These are phyloP conservation scores for Fusarium newnesense DNA, from an alignment of 2,329 filamentous ascomycete species.

Conservation along the genomic window DNA sequence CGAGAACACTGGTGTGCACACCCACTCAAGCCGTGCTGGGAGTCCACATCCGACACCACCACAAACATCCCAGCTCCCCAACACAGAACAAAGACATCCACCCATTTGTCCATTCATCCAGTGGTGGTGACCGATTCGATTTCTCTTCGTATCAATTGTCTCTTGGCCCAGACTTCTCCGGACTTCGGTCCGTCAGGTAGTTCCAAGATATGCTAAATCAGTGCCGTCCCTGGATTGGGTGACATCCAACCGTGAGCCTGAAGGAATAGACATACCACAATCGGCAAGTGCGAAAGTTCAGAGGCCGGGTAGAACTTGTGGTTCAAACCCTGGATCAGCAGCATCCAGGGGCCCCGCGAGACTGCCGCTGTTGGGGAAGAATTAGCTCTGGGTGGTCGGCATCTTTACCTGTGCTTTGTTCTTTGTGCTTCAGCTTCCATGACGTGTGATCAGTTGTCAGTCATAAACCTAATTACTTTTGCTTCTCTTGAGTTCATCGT, in stretches of 20 bases:
- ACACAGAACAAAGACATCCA: conserved; percentile 34
- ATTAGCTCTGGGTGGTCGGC: not conserved
- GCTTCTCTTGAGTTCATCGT: not conserved
- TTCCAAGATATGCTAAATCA: conserved; percentile 19
- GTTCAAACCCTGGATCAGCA: conserved; percentile 21
- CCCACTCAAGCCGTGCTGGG: conserved; percentile 28
- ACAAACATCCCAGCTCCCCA: conserved; percentile 39
- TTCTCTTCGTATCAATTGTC: conserved; percentile 24
- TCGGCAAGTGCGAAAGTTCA: not conserved
- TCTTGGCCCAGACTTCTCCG: conserved; percentile 27
- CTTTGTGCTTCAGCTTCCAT: not conserved
- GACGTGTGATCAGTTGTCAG: not conserved
- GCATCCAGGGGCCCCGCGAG: conserved; percentile 26
- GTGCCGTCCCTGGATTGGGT: conserved; percentile 22
- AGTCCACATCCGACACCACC: conserved; percentile 41
- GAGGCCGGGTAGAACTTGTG: conserved; percentile 7
- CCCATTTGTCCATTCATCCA: conserved; percentile 34
- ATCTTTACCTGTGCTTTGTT: conserved; percentile 11
- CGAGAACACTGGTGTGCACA: conserved; percentile 33
- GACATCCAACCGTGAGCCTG: conserved; percentile 5
- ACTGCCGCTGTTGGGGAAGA: conserved; percentile 27
- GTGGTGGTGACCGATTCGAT: conserved; percentile 14
- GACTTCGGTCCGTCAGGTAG: conserved; percentile 23
- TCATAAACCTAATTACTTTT: not conserved
- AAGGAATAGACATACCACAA: conserved; percentile 6